Conservation (phyloP, 2,329 filamentous ascomycete genomes). For the Sclerotinia nivalis region DNA sequence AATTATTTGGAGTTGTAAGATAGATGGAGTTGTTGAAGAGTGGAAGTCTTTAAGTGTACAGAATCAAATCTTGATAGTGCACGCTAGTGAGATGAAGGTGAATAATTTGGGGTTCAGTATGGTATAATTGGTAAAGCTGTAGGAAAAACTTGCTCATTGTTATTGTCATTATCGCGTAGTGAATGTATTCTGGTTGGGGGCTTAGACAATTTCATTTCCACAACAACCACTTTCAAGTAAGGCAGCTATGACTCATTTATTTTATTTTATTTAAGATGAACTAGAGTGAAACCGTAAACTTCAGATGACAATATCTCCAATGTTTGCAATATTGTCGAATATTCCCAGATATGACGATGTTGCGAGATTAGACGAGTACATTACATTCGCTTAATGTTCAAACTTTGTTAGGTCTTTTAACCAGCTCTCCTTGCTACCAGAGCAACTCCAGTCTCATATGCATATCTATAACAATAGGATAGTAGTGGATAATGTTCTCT, state of each 20-base stretch:
- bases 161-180: neutral
- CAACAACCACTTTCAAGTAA: neutral
- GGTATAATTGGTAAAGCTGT: neutral
- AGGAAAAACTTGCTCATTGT: neutral
- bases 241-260: neutral
- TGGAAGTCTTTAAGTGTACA: neutral
- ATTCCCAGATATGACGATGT: neutral
- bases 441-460: neutral
- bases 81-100: neutral
- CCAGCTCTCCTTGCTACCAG: neutral
- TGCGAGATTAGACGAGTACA: constrained; percentile 6
- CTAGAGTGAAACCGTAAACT: neutral
- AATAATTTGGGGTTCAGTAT: neutral
- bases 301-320: neutral
- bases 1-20: neutral
- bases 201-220: neutral
- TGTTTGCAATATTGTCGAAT: neutral
- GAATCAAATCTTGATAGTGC: neutral
- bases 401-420: neutral
- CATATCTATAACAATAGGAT: neutral
- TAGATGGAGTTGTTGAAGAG: neutral
- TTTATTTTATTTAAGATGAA: neutral
- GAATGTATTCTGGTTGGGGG: neutral
- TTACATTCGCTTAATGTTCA: constrained; percentile 4
- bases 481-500: accelerated